A percentile compares a stretch with the other conserved stretches of the same genome.
Evolutionary conservation across 805 yeast species (phyloP).

Genomic region (Gaillardinia entomophila): DNA sequence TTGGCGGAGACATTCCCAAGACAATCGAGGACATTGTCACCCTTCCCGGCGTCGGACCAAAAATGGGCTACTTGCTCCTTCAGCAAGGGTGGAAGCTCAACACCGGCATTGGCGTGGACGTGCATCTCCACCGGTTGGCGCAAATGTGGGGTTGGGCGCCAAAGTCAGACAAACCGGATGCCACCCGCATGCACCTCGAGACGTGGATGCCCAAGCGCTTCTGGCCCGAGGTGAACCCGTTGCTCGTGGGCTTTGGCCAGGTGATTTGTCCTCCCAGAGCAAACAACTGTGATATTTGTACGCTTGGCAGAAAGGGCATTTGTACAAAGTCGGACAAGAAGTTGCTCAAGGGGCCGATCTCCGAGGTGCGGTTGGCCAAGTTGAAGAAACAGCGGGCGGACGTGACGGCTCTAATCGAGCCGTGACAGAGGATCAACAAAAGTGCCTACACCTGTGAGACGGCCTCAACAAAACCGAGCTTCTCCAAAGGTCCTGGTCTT

Average conservation of each 20-base stretch:
- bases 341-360: conserved; percentile 20
- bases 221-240: conserved; percentile 84
- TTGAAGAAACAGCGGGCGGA: conserved; percentile 29
- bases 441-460: too few species aligned
- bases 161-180: conserved; percentile 60
- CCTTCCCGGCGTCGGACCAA: conserved; percentile 93
- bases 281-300: conserved; percentile 66
- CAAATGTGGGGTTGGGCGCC: conserved; percentile 77
- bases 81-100: conserved; percentile 78
- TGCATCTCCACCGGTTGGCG: conserved; percentile 78
- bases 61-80: conserved; percentile 80
- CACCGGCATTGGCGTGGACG: conserved; percentile 90
- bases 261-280: conserved; percentile 72
- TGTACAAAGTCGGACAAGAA: conserved; percentile 56
- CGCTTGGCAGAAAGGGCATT: conserved; percentile 44
- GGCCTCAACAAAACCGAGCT: too few species aligned
- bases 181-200: conserved; percentile 63
- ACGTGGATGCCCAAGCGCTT: conserved; percentile 65
- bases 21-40: conserved; percentile 57
- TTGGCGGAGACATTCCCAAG: conserved; percentile 67
- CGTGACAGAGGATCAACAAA: too few species aligned
- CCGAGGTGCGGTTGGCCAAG: conserved; percentile 22
- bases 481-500: too few species aligned
- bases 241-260: conserved; percentile 92
- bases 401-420: too few species aligned